Evolutionary conservation across 225 moss, liverwort and hornwort genomes (phyloP).

Genomic region (Sphagnum contortum): DNA sequence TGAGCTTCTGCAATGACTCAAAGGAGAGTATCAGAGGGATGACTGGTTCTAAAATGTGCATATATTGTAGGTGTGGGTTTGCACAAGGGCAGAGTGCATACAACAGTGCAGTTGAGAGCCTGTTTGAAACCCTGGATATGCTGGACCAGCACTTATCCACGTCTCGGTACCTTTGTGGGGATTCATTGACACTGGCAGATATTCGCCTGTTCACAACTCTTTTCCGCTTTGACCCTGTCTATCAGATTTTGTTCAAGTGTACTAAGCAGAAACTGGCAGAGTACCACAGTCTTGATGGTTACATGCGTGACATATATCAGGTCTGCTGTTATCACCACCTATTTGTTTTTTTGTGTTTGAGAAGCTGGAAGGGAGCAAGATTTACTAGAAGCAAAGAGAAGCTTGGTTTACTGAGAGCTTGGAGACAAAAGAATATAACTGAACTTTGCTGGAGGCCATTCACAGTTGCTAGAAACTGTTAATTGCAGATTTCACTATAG

Average conservation of each 20-base stretch:
- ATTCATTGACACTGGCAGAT: slow-evolving; percentile 68
- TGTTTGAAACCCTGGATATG: slow-evolving; percentile 57
- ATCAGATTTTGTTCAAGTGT: slow-evolving; percentile 89
- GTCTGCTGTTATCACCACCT: slow-evolving; percentile 7
- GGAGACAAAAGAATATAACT: too few relatives aligned
- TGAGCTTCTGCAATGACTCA: too few relatives aligned
- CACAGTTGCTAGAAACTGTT: too few relatives aligned
- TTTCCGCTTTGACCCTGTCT: slow-evolving; percentile 91
- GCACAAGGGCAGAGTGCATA: slow-evolving; percentile 86
- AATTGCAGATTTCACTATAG: too few relatives aligned
- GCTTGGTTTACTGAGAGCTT: too few relatives aligned
- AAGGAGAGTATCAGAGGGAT: too few relatives aligned
- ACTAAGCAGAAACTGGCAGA: slow-evolving; percentile 82
- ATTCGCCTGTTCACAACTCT: slow-evolving; percentile 84
- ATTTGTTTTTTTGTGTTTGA: neutral
- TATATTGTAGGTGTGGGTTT: slow-evolving; percentile 63
- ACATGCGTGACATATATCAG: slow-evolving; percentile 83
- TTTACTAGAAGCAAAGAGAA: too few relatives aligned
- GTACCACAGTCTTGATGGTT: slow-evolving; percentile 50
- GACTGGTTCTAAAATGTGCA: too few relatives aligned
- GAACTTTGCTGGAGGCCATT: too few relatives aligned
- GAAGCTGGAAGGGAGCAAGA: too few relatives aligned
- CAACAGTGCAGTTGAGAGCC: slow-evolving; percentile 48
- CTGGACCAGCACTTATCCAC: slow-evolving; percentile 63
- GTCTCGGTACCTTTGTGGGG: slow-evolving; percentile 80